Evolutionary conservation across 345 rosid species (phyloP).

Genomic region (Arabidopsis arenosa): DNA sequence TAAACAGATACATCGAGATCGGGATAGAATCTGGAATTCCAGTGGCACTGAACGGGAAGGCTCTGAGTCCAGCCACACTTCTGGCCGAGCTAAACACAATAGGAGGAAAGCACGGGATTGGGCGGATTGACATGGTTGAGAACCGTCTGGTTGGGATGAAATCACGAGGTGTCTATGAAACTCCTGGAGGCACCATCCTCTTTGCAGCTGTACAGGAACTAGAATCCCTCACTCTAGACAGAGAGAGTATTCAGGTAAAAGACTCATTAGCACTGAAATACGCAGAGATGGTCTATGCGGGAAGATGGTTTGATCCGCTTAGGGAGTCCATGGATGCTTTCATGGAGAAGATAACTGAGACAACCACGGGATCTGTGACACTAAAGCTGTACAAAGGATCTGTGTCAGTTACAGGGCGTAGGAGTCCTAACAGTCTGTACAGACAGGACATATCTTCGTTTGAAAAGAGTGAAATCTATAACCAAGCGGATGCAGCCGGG

Average conservation of each 20-base stretch:
- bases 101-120: slow-evolving; percentile 86
- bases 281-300: slow-evolving; percentile 92
- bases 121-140: slow-evolving; percentile 92
- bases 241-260: slow-evolving; percentile 83
- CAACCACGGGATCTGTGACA: slow-evolving; percentile 72
- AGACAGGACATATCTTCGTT: slow-evolving; percentile 89
- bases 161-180: slow-evolving; percentile 96
- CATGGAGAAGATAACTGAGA: slow-evolving; percentile 83
- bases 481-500: slow-evolving; percentile 96
- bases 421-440: slow-evolving; percentile 77
- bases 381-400: slow-evolving; percentile 88
- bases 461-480: slow-evolving; percentile 79
- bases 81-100: slow-evolving; percentile 72
- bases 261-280: slow-evolving; percentile 80
- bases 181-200: slow-evolving; percentile 96
- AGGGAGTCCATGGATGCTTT: slow-evolving; percentile 83
- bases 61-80: slow-evolving; percentile 77
- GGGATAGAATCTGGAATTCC: slow-evolving; percentile 80
- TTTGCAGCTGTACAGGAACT: slow-evolving; percentile 78
- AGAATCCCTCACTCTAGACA: slow-evolving; percentile 83
- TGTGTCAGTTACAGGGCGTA: slow-evolving; percentile 62
- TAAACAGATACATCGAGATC: slow-evolving; percentile 66
- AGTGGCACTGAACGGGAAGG: slow-evolving; percentile 69
- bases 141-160: slow-evolving; percentile 96
- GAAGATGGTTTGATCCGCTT: slow-evolving; percentile 93